Evolutionary conservation across 805 yeast species (phyloP).

Genomic region (Nakazawaea laoshanensis): DNA sequence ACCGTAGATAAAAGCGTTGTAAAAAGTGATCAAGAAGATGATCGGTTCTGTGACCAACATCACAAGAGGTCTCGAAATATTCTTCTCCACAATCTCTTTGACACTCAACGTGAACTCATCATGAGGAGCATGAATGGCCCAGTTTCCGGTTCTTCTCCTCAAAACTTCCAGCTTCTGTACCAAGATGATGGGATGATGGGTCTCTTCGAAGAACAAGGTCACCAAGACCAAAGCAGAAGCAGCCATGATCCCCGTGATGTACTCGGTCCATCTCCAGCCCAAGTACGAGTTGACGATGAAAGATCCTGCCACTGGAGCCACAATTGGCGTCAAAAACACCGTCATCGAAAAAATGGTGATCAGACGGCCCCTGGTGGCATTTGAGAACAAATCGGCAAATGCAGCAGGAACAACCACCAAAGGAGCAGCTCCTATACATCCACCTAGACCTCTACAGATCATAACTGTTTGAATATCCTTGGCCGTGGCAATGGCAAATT

Average conservation of each 20-base stretch:
- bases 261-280: constrained; percentile 82
- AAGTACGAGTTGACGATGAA: constrained; percentile 52
- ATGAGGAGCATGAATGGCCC: constrained; percentile 77
- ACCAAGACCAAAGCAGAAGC: constrained; percentile 30
- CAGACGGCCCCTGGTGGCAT: constrained; percentile 65
- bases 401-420: constrained; percentile 82
- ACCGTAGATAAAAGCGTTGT: constrained; percentile 76
- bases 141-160: constrained; percentile 64
- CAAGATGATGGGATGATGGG: constrained; percentile 64
- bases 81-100: constrained; percentile 52
- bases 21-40: constrained; percentile 55
- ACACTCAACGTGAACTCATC: constrained; percentile 51
- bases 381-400: constrained; percentile 73
- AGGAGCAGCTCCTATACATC: constrained; percentile 79
- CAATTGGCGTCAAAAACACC: constrained; percentile 72
- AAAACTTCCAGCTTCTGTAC: constrained; percentile 53
- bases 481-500: constrained; percentile 71
- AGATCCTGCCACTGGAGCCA: constrained; percentile 75
- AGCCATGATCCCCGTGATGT: constrained; percentile 58
- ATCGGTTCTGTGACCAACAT: constrained; percentile 71
- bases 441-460: constrained; percentile 73
- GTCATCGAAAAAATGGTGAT: constrained; percentile 62
- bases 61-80: constrained; percentile 56
- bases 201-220: constrained; percentile 48
- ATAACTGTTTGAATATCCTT: constrained; percentile 70